Conservation (phyloP, 1,284 basidiomycete species). For the Trichosporon inkin region DNA sequence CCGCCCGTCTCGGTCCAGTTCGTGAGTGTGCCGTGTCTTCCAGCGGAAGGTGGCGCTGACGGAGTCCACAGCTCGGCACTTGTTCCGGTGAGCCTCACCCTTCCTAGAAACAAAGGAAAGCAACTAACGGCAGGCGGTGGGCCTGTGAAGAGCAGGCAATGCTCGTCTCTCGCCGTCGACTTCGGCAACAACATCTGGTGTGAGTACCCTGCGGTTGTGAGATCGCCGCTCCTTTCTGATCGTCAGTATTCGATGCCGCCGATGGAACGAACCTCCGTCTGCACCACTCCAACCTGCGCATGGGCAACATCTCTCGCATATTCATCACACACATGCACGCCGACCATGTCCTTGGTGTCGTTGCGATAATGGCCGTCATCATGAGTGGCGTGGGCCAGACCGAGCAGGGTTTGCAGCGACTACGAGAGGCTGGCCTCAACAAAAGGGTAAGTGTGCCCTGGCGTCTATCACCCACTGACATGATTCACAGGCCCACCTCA, state of each 20-base stretch:
- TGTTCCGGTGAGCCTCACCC: slow-evolving; percentile 40
- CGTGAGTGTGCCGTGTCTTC: slow-evolving; percentile 25
- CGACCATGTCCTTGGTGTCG: slow-evolving; percentile 75
- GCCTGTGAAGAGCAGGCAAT: slow-evolving; percentile 45
- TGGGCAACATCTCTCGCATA: slow-evolving; percentile 63
- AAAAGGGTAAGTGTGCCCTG: slow-evolving; percentile 34
- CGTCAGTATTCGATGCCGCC: slow-evolving; percentile 75
- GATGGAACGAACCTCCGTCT: slow-evolving; percentile 82
- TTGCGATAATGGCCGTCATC: slow-evolving; percentile 65
- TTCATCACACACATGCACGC: slow-evolving; percentile 90
- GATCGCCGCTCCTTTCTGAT: slow-evolving; percentile 6
- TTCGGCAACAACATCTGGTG: slow-evolving; percentile 49
- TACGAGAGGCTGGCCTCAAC: slow-evolving; percentile 32
- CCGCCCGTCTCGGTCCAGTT: slow-evolving; percentile 41
- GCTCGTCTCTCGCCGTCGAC: slow-evolving; percentile 49
- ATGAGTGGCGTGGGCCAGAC: slow-evolving; percentile 55
- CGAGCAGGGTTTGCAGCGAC: slow-evolving; percentile 30
- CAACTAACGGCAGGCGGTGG: slow-evolving; percentile 41
- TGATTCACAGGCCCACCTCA: slow-evolving; percentile 56
- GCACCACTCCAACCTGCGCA: slow-evolving; percentile 60
- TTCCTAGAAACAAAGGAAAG: background rate
- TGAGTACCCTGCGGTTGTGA: slow-evolving; percentile 26
- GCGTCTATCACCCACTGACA: slow-evolving; percentile 4
- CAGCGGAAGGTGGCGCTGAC: background rate
- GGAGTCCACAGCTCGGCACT: slow-evolving; percentile 42